Percentiles rank a stretch among this genome's conserved stretches.
Conservation (phyloP, 2,329 filamentous ascomycete genomes). For the Neonectria sp. region DNA sequence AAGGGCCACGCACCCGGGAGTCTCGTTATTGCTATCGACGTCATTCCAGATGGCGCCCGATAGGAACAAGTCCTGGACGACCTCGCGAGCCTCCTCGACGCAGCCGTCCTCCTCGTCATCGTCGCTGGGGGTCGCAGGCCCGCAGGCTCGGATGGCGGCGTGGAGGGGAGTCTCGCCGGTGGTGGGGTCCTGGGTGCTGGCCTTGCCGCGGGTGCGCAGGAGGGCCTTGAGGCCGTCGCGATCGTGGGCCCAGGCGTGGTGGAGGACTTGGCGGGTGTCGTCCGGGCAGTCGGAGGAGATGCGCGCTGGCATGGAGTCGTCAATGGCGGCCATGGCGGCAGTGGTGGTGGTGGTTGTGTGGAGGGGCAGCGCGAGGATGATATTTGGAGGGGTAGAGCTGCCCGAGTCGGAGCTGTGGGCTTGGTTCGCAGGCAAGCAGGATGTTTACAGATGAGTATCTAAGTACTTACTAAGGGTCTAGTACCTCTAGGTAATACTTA, state of each 20-base stretch:
- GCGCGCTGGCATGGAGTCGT: constrained; percentile 68
- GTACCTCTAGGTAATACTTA: background rate
- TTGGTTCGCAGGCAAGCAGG: background rate
- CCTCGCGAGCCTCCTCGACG: constrained; percentile 75
- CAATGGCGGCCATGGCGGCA: constrained; percentile 52
- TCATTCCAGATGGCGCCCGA: constrained; percentile 99
- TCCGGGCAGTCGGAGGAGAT: constrained; percentile 68
- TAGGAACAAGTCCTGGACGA: constrained; percentile 83
- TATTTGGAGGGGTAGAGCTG: constrained; percentile 18
- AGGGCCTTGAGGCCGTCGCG: constrained; percentile 77
- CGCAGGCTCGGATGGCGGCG: constrained; percentile 86
- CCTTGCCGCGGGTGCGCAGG: constrained; percentile 72
- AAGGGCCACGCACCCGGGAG: constrained; percentile 88
- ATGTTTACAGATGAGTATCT: background rate
- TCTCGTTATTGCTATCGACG: constrained; percentile 87
- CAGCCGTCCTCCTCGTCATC: constrained; percentile 55
- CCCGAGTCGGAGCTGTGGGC: background rate
- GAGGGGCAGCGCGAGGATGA: constrained; percentile 20
- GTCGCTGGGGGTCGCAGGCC: constrained; percentile 53
- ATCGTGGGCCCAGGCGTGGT: constrained; percentile 73
- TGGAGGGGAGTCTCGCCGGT: constrained; percentile 92
- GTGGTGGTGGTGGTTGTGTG: constrained; percentile 13
- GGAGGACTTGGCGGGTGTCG: constrained; percentile 66
- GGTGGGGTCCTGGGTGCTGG: constrained; percentile 86
- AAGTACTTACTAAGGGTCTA: background rate